Evolutionary conservation across 176 grass and related monocot species (phyloP).

Genomic region (Lolium perenne): DNA sequence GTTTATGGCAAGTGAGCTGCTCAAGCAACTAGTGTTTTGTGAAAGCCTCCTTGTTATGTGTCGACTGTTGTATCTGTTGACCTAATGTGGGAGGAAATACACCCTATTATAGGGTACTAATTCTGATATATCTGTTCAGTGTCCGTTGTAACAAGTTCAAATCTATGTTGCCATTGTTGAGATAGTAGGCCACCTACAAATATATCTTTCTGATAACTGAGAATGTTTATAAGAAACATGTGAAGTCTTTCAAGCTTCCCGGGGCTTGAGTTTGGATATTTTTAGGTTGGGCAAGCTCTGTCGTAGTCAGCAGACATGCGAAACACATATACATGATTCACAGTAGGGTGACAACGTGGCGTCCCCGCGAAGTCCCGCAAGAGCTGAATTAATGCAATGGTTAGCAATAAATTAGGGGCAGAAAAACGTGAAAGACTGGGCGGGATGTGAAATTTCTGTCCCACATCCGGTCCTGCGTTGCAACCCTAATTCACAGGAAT

Average conservation of each 20-base stretch:
- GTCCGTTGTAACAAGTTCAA: not conserved
- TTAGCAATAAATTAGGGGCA: no score
- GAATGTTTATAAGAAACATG: not conserved
- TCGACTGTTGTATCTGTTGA: slow-evolving; percentile 21
- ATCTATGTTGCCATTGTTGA: not conserved
- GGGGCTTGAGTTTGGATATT: not conserved
- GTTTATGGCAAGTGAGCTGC: not conserved
- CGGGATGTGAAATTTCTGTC: no score
- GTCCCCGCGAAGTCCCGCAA: no score
- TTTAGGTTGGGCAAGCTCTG: not conserved
- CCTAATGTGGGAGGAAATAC: not conserved
- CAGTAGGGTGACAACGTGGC: not conserved
- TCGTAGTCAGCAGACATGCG: not conserved
- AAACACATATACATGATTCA: not conserved
- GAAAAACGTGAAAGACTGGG: no score
- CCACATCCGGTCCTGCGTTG: no score
- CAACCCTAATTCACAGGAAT: not conserved
- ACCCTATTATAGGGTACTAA: not conserved
- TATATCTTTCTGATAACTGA: not conserved
- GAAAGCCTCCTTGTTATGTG: not conserved
- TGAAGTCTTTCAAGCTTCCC: not conserved
- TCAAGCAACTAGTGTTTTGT: slow-evolving; percentile 14
- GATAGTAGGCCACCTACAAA: no score
- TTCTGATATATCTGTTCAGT: not conserved
- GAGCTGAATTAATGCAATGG: no score